Percentiles rank a stretch among this genome's conserved stretches.
These are phyloP conservation scores for Erodium maritimum DNA, from an alignment of 345 rosid genomes.

Conservation along the genomic window DNA sequence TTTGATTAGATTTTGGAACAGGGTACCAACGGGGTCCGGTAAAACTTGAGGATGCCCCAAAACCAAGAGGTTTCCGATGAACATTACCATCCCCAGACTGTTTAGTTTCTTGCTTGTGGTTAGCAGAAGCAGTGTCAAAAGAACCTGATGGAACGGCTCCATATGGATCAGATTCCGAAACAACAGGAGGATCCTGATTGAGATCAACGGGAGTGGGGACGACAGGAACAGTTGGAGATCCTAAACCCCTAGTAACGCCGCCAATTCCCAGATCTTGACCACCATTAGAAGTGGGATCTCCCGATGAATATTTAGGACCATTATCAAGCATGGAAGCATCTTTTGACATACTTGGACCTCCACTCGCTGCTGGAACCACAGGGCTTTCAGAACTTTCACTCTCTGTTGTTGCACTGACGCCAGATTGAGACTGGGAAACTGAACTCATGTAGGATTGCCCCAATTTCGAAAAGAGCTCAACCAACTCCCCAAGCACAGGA, in stretches of 20 bases:
- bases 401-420: conserved; percentile 8
- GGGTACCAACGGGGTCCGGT: conserved; percentile 6
- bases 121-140: too few relatives aligned
- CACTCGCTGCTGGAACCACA: conserved; percentile 10
- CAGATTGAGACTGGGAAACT: conserved; percentile 10
- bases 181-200: conserved; percentile 22
- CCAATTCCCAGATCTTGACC: conserved; percentile 11
- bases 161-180: conserved; percentile 10
- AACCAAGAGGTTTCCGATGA: conserved; percentile 10
- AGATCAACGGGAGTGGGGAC: conserved; percentile 22
- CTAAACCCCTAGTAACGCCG: conserved; percentile 4
- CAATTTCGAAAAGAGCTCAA: conserved; percentile 29
- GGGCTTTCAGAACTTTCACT: conserved; percentile 13
- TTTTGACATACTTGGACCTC: conserved; percentile 12
- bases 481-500: conserved; percentile 26
- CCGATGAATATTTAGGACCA: conserved; percentile 7
- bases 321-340: conserved; percentile 7
- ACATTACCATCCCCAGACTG: not conserved
- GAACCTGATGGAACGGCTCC: too few relatives aligned
- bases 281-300: conserved; percentile 8
- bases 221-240: conserved; percentile 2
- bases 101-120: not conserved
- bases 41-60: conserved; percentile 8
- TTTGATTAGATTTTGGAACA: conserved; percentile 4
- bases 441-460: conserved; percentile 19